Percentiles rank a stretch among this genome's conserved stretches.
These are phyloP conservation scores for Penicillium brasilianum DNA, from an alignment of 2,329 filamentous ascomycete species.

Conservation along the genomic window DNA sequence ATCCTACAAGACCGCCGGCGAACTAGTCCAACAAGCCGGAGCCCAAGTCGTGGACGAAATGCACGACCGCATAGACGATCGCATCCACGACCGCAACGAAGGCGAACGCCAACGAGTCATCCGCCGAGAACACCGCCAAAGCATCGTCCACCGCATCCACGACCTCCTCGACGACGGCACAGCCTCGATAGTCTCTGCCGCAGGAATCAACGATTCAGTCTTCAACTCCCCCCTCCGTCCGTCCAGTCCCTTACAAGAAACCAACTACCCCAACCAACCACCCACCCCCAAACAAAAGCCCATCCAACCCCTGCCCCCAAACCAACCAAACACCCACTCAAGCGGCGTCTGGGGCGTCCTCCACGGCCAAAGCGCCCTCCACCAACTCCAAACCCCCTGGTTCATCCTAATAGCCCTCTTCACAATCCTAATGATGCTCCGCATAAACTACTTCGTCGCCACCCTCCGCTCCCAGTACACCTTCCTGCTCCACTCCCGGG, in stretches of 20 bases:
- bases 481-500: conserved; percentile 68
- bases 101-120: conserved; percentile 57
- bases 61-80: conserved; percentile 61
- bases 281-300: conserved; percentile 11
- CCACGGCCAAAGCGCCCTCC: conserved; percentile 70
- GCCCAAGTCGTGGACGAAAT: conserved; percentile 58
- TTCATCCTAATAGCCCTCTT: conserved; percentile 88
- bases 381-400: conserved; percentile 82
- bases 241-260: neutral
- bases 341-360: conserved; percentile 83
- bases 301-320: conserved; percentile 4
- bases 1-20: conserved; percentile 84
- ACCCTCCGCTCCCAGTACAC: conserved; percentile 83
- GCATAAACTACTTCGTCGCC: conserved; percentile 93
- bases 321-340: conserved; percentile 18
- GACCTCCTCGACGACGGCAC: conserved; percentile 65
- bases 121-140: conserved; percentile 64
- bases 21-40: conserved; percentile 76
- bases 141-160: conserved; percentile 72
- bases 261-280: neutral
- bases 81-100: conserved; percentile 55
- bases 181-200: conserved; percentile 11
- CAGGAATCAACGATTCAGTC: conserved; percentile 22
- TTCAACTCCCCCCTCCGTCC: conserved; percentile 17
- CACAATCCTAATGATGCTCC: conserved; percentile 76